Evolutionary conservation across 202 grass and related monocot genomes (phyloP).

Genomic region (Eragrostis tef): DNA sequence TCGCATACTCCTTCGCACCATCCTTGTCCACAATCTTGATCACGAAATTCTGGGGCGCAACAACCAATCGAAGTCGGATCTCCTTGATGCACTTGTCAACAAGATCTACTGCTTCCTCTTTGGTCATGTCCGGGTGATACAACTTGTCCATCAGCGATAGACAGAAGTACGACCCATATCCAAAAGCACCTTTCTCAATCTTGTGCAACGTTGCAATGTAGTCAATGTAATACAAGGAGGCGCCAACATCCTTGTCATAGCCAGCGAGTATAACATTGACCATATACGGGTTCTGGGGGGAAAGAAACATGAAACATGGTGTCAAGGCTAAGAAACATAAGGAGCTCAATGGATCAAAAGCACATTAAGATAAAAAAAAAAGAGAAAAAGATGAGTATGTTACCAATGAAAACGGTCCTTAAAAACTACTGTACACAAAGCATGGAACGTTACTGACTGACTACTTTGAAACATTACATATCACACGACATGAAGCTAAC

Average conservation of each 20-base stretch:
- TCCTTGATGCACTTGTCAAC: slow-evolving; percentile 89
- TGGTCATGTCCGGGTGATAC: slow-evolving; percentile 74
- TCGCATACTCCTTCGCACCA: slow-evolving; percentile 60
- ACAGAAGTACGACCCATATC: slow-evolving; percentile 77
- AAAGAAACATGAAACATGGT: slow-evolving; percentile 30
- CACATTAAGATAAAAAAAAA: not conserved
- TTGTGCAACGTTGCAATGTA: slow-evolving; percentile 93
- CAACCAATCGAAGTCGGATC: slow-evolving; percentile 75
- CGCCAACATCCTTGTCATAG: slow-evolving; percentile 73
- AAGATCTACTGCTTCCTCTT: slow-evolving; percentile 78
- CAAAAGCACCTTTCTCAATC: slow-evolving; percentile 91
- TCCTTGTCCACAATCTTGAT: slow-evolving; percentile 92
- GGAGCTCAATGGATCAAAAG: not conserved
- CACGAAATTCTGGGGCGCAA: slow-evolving; percentile 81
- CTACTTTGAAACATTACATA: too few species aligned
- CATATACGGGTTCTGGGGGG: slow-evolving; percentile 75
- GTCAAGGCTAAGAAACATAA: slow-evolving; percentile 19
- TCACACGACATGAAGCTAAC: not conserved
- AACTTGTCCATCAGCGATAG: slow-evolving; percentile 84
- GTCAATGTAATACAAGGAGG: slow-evolving; percentile 93
- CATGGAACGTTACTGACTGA: not conserved
- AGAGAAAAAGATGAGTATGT: not conserved
- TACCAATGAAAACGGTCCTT: not conserved
- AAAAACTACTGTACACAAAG: not conserved
- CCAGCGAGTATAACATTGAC: slow-evolving; percentile 88